A percentile compares a stretch with the other conserved stretches of the same genome.
Evolutionary conservation across 768 basidiomycete genomes (phyloP).

Genomic region (Tulasnella sp.): DNA sequence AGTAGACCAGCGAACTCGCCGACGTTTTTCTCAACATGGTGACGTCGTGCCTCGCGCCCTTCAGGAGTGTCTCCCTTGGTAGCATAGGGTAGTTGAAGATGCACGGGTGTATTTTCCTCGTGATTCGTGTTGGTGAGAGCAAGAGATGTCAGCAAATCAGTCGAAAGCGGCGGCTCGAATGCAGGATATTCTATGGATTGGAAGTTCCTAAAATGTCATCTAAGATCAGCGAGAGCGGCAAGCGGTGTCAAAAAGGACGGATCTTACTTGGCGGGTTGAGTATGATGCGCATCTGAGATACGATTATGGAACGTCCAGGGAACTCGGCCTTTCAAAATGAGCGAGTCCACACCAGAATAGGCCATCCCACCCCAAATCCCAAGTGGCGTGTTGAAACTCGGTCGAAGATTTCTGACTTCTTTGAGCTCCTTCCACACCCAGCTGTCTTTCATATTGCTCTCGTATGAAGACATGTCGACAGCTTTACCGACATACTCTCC

Average conservation of each 20-base stretch:
- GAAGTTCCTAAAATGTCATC: constrained; percentile 33
- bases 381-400: constrained; percentile 69
- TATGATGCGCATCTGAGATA: constrained; percentile 55
- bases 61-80: constrained; percentile 27
- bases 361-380: constrained; percentile 79
- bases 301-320: constrained; percentile 87
- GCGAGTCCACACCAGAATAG: constrained; percentile 81
- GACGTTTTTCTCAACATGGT: constrained; percentile 67
- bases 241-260: not conserved
- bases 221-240: not conserved
- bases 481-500: constrained; percentile 25
- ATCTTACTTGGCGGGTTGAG: constrained; percentile 45
- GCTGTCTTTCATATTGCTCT: constrained; percentile 52
- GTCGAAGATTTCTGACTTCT: constrained; percentile 85
- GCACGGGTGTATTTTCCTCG: constrained; percentile 90
- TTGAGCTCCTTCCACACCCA: constrained; percentile 82
- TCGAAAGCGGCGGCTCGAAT: constrained; percentile 81
- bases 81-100: constrained; percentile 52
- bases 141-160: constrained; percentile 85
- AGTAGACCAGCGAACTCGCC: constrained; percentile 77
- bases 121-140: constrained; percentile 91
- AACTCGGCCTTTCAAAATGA: constrained; percentile 70
- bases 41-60: constrained; percentile 30
- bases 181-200: constrained; percentile 76
- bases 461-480: constrained; percentile 62